A percentile compares a stretch with the other conserved stretches of the same genome.
phyloP scores from a whole-genome alignment of 805 yeast species.

The Debaryomyces tyrocola region DNA sequence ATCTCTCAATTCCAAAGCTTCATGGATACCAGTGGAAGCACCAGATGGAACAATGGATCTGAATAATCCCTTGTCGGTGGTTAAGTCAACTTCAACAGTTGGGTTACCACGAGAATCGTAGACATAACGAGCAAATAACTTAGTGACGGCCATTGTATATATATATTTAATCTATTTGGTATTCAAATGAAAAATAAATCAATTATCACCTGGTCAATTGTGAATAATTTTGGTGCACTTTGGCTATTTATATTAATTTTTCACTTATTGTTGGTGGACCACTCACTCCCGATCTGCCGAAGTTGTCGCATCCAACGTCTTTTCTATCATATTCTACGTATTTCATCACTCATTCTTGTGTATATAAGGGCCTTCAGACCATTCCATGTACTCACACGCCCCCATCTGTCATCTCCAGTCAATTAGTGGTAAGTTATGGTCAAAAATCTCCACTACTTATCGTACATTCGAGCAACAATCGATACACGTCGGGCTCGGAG shows the following conservation, averaged over 20 bases:
- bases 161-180: not conserved
- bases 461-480: no score
- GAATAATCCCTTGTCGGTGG: constrained; percentile 91
- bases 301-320: not conserved
- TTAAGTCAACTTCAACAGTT: constrained; percentile 96
- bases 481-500: no score
- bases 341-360: no score
- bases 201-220: not conserved
- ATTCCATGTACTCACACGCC: no score
- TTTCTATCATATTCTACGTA: no score
- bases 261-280: constrained; percentile 15
- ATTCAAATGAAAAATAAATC: not conserved
- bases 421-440: no score
- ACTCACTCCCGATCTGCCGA: constrained; percentile 27
- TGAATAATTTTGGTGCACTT: constrained; percentile 1
- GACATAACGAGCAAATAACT: constrained; percentile 92
- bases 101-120: constrained; percentile 99
- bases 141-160: constrained; percentile 73
- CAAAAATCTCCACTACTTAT: no score
- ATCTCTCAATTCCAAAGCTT: constrained; percentile 98
- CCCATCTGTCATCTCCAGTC: no score
- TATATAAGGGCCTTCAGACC: no score
- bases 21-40: constrained; percentile 99
- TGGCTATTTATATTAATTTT: constrained; percentile 5
- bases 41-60: constrained; percentile 99